Conservation (phyloP, 352 stramenopile genomes). For the Nothophytophthora sp. region DNA sequence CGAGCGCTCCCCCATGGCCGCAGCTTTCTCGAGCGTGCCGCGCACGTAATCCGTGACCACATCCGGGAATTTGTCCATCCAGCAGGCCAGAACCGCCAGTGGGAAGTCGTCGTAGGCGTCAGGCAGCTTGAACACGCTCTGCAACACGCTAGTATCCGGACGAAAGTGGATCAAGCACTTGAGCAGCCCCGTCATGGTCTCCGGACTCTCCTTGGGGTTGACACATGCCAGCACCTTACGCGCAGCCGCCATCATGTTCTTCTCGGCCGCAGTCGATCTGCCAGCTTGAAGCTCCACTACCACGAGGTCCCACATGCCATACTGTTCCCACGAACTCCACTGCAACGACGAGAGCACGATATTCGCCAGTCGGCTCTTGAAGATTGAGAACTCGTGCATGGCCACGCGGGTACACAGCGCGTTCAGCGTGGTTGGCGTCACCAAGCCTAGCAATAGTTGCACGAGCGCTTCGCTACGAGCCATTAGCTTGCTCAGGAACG, state of each 20-base stretch:
- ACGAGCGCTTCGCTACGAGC: slow-evolving; percentile 65
- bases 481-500: slow-evolving; percentile 61
- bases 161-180: slow-evolving; percentile 77
- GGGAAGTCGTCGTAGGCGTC: slow-evolving; percentile 67
- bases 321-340: slow-evolving; percentile 87
- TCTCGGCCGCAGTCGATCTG: slow-evolving; percentile 37
- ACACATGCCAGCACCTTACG: slow-evolving; percentile 80
- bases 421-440: slow-evolving; percentile 62
- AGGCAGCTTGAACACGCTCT: slow-evolving; percentile 76
- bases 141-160: slow-evolving; percentile 66
- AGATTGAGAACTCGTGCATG: slow-evolving; percentile 77
- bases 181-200: slow-evolving; percentile 74
- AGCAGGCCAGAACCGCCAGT: slow-evolving; percentile 59
- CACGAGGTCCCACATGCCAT: slow-evolving; percentile 78
- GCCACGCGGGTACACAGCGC: slow-evolving; percentile 60
- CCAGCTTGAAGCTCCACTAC: slow-evolving; percentile 58
- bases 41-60: slow-evolving; percentile 62
- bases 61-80: slow-evolving; percentile 67
- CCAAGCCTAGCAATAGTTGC: slow-evolving; percentile 62
- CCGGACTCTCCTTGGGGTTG: slow-evolving; percentile 64
- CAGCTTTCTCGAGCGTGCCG: slow-evolving; percentile 40
- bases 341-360: slow-evolving; percentile 74
- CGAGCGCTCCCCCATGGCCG: slow-evolving; percentile 13
- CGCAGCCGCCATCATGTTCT: slow-evolving; percentile 64
- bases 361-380: slow-evolving; percentile 68